Evolutionary conservation across 208 protist genomes (phyloP).

Genomic region (Leishmania arabica): DNA sequence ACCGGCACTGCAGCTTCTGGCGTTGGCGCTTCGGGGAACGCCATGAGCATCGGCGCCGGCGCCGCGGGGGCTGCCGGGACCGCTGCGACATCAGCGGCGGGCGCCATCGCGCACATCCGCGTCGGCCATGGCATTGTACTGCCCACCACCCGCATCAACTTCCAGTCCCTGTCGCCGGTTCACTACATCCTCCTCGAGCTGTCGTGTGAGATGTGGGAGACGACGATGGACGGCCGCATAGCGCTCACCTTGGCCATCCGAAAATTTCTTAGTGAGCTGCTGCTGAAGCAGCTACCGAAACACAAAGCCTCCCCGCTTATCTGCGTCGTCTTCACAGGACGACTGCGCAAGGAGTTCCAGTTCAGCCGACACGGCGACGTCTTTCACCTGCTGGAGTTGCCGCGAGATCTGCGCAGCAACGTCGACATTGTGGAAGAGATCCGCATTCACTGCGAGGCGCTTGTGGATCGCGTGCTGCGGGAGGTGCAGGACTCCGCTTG

Average conservation of each 20-base stretch:
- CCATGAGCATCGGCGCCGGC: background rate
- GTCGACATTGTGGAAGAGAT: conserved; percentile 63
- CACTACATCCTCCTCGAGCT: conserved; percentile 84
- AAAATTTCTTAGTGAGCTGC: conserved; percentile 74
- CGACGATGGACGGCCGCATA: conserved; percentile 77
- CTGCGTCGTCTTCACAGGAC: conserved; percentile 72
- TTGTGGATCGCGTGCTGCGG: conserved; percentile 56
- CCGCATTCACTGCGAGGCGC: conserved; percentile 67
- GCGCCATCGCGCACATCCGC: conserved; percentile 19
- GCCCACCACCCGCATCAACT: conserved; percentile 72
- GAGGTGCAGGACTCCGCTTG: conserved; percentile 39
- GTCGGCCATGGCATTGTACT: conserved; percentile 76
- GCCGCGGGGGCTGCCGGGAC: background rate
- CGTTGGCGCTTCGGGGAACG: background rate
- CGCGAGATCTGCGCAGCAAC: conserved; percentile 42
- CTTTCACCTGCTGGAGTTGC: conserved; percentile 72
- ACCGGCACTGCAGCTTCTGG: background rate
- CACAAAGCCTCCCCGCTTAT: conserved; percentile 71
- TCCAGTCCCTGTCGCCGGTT: conserved; percentile 74
- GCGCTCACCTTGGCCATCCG: conserved; percentile 70
- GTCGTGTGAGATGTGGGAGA: conserved; percentile 82
- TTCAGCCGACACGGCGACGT: conserved; percentile 59
- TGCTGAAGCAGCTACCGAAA: conserved; percentile 66
- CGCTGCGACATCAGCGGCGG: background rate
- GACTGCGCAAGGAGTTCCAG: conserved; percentile 51